Percentiles rank a stretch among this genome's conserved stretches.
Conservation (phyloP, 192 early-diverging fungal species). For the Obelidium mucronatum region DNA sequence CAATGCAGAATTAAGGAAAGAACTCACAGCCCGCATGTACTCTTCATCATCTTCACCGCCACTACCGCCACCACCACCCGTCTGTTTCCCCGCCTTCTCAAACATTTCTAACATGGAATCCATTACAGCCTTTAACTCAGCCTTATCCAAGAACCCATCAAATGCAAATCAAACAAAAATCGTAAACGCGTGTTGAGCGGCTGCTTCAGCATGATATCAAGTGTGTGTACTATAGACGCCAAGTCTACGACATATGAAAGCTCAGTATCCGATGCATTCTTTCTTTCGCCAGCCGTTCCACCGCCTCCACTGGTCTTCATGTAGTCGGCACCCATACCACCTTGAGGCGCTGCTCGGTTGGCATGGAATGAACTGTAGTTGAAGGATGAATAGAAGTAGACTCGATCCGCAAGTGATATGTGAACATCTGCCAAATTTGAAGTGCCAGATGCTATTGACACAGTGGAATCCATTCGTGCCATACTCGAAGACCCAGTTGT, state of each 20-base stretch:
- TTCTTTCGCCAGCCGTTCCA: neutral
- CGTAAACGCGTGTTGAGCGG: slow-evolving; percentile 58
- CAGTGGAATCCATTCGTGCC: neutral
- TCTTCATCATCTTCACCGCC: slow-evolving; percentile 54
- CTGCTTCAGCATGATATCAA: slow-evolving; percentile 67
- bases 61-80: neutral
- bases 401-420: slow-evolving; percentile 55
- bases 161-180: slow-evolving; percentile 67
- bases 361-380: slow-evolving; percentile 58
- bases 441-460: neutral
- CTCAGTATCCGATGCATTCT: neutral
- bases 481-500: neutral
- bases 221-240: slow-evolving; percentile 60
- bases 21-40: slow-evolving; percentile 61
- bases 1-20: slow-evolving; percentile 63
- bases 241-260: slow-evolving; percentile 58
- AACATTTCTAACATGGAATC: slow-evolving; percentile 66
- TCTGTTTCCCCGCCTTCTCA: slow-evolving; percentile 38
- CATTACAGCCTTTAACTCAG: slow-evolving; percentile 65
- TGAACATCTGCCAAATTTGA: slow-evolving; percentile 42
- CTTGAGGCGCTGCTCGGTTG: slow-evolving; percentile 39
- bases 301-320: neutral
- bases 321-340: slow-evolving; percentile 41
- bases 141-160: slow-evolving; percentile 59
- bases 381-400: slow-evolving; percentile 64